Evolutionary conservation across 495 filamentous ascomycete genomes (phyloP).

Genomic region (Talaromyces adpressus): DNA sequence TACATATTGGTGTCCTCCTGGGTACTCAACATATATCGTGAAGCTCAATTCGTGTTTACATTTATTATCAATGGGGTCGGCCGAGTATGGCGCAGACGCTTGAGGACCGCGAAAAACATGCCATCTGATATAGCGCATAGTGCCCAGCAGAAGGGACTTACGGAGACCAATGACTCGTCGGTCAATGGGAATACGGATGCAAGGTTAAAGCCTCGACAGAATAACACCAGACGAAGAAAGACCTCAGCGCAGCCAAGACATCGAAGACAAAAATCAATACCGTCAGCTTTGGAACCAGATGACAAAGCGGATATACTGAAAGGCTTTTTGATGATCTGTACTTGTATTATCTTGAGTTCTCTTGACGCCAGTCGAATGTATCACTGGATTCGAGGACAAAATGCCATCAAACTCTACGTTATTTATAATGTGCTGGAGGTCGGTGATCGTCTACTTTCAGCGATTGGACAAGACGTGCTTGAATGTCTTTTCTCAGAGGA

Average conservation of each 20-base stretch:
- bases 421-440: constrained; percentile 96
- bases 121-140: not conserved
- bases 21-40: constrained; percentile 54
- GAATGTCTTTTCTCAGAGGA: constrained; percentile 93
- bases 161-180: not conserved
- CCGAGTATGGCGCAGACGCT: constrained; percentile 64
- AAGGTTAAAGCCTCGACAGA: not conserved
- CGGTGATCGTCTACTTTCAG: constrained; percentile 78
- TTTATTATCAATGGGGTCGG: constrained; percentile 72
- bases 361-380: constrained; percentile 98
- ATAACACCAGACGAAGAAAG: not conserved
- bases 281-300: constrained; percentile 73
- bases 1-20: constrained; percentile 70
- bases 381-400: constrained; percentile 92
- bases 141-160: not conserved
- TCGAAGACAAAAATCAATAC: constrained; percentile 71
- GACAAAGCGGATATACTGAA: constrained; percentile 95
- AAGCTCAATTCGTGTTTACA: constrained; percentile 56
- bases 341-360: constrained; percentile 77
- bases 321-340: constrained; percentile 75
- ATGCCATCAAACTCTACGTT: constrained; percentile 95
- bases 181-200: not conserved
- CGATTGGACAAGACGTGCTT: constrained; percentile 89
- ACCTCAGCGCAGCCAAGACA: constrained; percentile 39
- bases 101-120: constrained; percentile 22